Percentiles rank a stretch among this genome's conserved stretches.
phyloP scores from a whole-genome alignment of 208 protist genomes.

The Baffinella frigidus region DNA sequence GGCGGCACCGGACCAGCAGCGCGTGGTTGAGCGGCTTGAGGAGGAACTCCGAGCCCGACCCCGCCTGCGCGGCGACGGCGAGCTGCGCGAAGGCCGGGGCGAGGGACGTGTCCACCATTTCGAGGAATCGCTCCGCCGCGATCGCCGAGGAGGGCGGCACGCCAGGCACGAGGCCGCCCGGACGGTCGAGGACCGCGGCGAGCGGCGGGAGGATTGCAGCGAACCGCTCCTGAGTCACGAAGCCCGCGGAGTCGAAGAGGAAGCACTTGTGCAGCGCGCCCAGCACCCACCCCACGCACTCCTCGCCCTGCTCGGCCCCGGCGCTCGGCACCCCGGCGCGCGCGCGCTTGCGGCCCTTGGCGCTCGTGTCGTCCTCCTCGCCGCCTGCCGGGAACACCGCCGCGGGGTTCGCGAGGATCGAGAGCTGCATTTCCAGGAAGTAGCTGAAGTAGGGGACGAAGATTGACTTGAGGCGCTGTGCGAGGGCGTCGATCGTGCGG shows the following conservation, averaged over 20 bases:
- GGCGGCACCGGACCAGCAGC: not conserved
- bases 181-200: not conserved
- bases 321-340: not conserved
- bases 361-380: too few species aligned
- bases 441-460: slow-evolving; percentile 14
- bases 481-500: not conserved
- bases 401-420: not conserved
- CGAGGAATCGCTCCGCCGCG: too few species aligned
- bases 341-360: not conserved
- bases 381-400: not conserved
- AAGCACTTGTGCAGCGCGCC: not conserved
- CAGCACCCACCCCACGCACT: not conserved
- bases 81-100: not conserved
- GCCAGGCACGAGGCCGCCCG: not conserved
- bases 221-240: not conserved
- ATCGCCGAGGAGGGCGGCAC: not conserved
- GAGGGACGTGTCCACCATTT: not conserved
- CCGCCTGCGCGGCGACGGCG: slow-evolving; percentile 7
- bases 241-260: not conserved
- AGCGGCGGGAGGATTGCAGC: not conserved
- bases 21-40: slow-evolving; percentile 22
- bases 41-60: not conserved
- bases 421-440: not conserved
- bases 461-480: slow-evolving; percentile 16
- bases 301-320: not conserved